A percentile compares a stretch with the other conserved stretches of the same genome.
Evolutionary conservation across 306 rosid genomes (phyloP).

Genomic region (Gynostemma pentaphyllum): DNA sequence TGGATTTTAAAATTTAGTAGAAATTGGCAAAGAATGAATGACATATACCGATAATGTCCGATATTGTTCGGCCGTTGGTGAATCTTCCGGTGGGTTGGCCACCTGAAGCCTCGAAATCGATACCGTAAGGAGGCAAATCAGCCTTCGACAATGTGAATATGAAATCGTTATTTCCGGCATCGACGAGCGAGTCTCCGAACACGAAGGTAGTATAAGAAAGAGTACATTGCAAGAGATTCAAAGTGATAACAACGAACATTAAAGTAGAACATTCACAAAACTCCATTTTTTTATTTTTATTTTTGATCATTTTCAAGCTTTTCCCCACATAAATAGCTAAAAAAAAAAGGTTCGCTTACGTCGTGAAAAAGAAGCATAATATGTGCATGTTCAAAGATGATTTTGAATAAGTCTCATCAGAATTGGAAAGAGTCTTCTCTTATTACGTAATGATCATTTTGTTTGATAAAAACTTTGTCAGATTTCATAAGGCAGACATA

Average conservation of each 20-base stretch:
- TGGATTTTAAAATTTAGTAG: no score
- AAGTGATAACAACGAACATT: background rate
- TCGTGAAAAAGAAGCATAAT: background rate
- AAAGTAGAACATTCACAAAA: background rate
- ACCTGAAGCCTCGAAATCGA: conserved; percentile 38
- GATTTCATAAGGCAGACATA: no score
- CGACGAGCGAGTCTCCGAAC: conserved; percentile 47
- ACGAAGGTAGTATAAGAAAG: conserved; percentile 29
- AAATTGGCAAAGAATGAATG: no score
- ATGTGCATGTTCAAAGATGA: background rate
- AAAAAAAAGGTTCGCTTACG: background rate
- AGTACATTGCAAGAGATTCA: background rate
- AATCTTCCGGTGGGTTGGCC: conserved; percentile 40
- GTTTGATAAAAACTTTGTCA: no score
- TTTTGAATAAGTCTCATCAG: background rate
- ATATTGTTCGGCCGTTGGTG: conserved; percentile 41
- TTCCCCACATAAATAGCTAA: background rate
- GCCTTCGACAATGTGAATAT: conserved; percentile 44
- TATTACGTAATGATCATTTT: background rate
- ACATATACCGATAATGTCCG: conserved; percentile 40
- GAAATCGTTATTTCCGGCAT: conserved; percentile 43
- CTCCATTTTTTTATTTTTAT: conserved; percentile 8
- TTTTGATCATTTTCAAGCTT: background rate
- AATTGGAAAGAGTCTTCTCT: background rate
- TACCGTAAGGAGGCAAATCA: conserved; percentile 39